Evolutionary conservation across 2,329 filamentous ascomycete species (phyloP).

Genomic region (Diplodia corticola): DNA sequence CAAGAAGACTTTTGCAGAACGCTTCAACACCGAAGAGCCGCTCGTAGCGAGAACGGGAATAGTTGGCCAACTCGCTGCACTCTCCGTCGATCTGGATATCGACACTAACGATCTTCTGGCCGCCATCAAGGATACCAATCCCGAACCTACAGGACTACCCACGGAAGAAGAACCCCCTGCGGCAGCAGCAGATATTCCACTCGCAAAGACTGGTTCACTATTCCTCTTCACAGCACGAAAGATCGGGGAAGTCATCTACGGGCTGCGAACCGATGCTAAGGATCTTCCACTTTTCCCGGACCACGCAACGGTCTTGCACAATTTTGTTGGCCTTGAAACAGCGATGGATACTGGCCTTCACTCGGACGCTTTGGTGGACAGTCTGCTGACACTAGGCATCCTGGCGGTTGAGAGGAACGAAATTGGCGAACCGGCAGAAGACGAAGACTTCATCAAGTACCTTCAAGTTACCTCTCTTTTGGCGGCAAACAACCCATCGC

Average conservation of each 20-base stretch:
- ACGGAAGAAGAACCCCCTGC: slow-evolving; percentile 56
- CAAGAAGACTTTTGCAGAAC: slow-evolving; percentile 61
- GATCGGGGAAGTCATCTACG: slow-evolving; percentile 52
- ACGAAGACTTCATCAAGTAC: slow-evolving; percentile 55
- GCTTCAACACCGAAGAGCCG: slow-evolving; percentile 64
- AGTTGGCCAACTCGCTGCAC: slow-evolving; percentile 70
- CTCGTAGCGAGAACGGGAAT: slow-evolving; percentile 64
- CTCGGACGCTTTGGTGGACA: slow-evolving; percentile 56
- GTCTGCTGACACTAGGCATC: slow-evolving; percentile 54
- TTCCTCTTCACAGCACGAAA: slow-evolving; percentile 56
- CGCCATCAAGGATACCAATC: slow-evolving; percentile 43
- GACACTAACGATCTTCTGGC: slow-evolving; percentile 50
- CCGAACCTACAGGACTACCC: slow-evolving; percentile 44
- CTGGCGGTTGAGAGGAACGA: slow-evolving; percentile 49
- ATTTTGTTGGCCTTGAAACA: slow-evolving; percentile 47
- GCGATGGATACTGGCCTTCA: slow-evolving; percentile 45
- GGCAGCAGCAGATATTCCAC: slow-evolving; percentile 54
- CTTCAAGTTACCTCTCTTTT: slow-evolving; percentile 51
- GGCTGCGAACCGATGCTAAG: slow-evolving; percentile 40
- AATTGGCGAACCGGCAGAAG: slow-evolving; percentile 48
- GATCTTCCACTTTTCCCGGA: slow-evolving; percentile 54
- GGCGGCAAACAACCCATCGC: slow-evolving; percentile 50
- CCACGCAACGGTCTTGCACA: slow-evolving; percentile 52
- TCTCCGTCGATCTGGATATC: slow-evolving; percentile 60
- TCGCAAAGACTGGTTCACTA: slow-evolving; percentile 57